These are phyloP conservation scores for Emergomyces orientalis DNA, from an alignment of 2,329 filamentous ascomycete genomes.

Conservation along the genomic window DNA sequence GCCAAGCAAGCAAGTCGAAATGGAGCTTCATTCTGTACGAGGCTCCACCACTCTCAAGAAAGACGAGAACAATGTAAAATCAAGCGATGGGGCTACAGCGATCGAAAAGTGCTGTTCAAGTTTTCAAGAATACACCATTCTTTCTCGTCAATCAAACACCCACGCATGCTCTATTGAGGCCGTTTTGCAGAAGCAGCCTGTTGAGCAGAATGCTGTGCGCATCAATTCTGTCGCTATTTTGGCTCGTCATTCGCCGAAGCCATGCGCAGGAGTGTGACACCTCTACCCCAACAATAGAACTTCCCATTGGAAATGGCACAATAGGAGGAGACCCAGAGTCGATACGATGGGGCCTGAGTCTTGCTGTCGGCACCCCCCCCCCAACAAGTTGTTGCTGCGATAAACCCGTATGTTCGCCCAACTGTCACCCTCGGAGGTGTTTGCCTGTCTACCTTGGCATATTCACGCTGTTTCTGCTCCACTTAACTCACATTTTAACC, in stretches of 20 bases:
- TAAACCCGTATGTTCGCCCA: slow-evolving; percentile 7
- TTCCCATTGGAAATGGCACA: slow-evolving; percentile 7
- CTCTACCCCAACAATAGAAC: slow-evolving; percentile 4
- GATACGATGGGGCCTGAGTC: slow-evolving; percentile 8
- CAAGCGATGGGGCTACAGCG: neutral
- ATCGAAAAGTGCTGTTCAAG: neutral
- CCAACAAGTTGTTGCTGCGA: slow-evolving; percentile 6
- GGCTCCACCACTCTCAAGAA: neutral
- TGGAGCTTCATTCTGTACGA: neutral
- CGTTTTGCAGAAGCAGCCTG: neutral
- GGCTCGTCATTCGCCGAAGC: neutral
- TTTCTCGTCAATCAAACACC: neutral
- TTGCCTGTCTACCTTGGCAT: neutral
- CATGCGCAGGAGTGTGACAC: slow-evolving; percentile 1
- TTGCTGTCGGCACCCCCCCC: slow-evolving; percentile 9
- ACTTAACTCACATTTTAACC: neutral
- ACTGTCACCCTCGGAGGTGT: neutral
- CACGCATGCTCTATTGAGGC: neutral
- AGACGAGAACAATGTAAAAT: neutral
- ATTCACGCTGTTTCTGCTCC: neutral
- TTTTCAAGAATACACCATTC: neutral
- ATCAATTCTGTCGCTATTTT: neutral
- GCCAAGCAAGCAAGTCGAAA: neutral
- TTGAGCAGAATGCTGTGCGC: neutral
- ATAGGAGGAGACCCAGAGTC: slow-evolving; percentile 1